Percentiles rank a stretch among this genome's conserved stretches.
Conservation (phyloP, 352 stramenopile genomes). For the Detonula confervacea region DNA sequence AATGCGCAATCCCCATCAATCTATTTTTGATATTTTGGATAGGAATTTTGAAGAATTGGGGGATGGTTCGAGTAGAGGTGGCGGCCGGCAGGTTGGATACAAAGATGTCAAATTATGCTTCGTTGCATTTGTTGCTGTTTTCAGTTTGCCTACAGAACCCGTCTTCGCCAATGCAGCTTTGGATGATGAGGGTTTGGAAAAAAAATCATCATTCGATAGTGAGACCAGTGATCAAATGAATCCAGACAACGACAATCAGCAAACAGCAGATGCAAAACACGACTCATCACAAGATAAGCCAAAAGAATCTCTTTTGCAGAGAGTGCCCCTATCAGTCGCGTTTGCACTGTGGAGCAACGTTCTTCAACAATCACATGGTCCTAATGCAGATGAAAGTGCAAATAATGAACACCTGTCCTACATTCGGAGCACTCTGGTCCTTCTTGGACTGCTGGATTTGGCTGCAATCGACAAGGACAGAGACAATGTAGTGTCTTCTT, state of each 20-base stretch:
- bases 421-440: constrained; percentile 62
- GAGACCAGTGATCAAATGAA: constrained; percentile 10
- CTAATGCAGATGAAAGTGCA: constrained; percentile 7
- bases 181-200: background rate
- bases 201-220: constrained; percentile 1
- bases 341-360: constrained; percentile 61
- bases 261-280: background rate
- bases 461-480: constrained; percentile 54
- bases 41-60: constrained; percentile 65
- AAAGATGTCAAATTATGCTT: constrained; percentile 73
- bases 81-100: constrained; percentile 34
- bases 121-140: constrained; percentile 66
- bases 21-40: constrained; percentile 72
- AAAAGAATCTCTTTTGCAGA: constrained; percentile 27
- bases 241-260: constrained; percentile 11
- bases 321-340: constrained; percentile 53
- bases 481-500: constrained; percentile 21
- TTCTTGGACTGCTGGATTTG: constrained; percentile 64
- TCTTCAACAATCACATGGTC: constrained; percentile 24
- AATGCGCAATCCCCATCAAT: constrained; percentile 51
- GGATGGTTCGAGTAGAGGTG: constrained; percentile 21
- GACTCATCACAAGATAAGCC: background rate
- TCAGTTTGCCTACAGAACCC: constrained; percentile 50
- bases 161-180: constrained; percentile 26
- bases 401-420: constrained; percentile 53